phyloP scores from a whole-genome alignment of 495 filamentous ascomycete species.

The Aspergillus panamensis region DNA sequence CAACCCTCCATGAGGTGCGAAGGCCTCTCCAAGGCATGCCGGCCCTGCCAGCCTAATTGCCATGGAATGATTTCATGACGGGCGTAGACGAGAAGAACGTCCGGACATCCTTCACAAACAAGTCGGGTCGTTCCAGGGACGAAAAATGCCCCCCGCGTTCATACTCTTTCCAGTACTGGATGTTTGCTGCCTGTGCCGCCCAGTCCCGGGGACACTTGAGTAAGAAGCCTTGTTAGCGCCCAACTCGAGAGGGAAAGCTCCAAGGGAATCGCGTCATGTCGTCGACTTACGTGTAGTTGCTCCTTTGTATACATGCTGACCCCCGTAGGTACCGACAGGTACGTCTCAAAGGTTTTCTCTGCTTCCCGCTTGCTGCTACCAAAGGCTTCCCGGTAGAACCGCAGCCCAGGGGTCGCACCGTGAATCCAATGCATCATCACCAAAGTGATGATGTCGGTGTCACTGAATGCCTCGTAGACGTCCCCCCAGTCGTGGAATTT shows the following conservation, averaged over 20 bases:
- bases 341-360: background rate
- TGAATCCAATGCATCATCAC: slow-evolving; percentile 32
- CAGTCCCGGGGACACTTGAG: slow-evolving; percentile 25
- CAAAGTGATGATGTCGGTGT: slow-evolving; percentile 27
- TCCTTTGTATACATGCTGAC: slow-evolving; percentile 24
- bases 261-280: no score
- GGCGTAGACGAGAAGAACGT: background rate
- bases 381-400: slow-evolving; percentile 28
- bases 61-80: background rate
- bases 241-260: no score
- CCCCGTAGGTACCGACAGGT: slow-evolving; percentile 14
- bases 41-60: no score
- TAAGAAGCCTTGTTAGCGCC: background rate
- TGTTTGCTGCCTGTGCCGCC: slow-evolving; percentile 18
- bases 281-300: slow-evolving; percentile 17
- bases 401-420: slow-evolving; percentile 24
- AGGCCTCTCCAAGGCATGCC: no score
- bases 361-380: slow-evolving; percentile 9
- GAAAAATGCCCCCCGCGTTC: slow-evolving; percentile 41
- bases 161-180: slow-evolving; percentile 31
- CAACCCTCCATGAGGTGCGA: no score
- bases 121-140: slow-evolving; percentile 33
- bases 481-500: slow-evolving; percentile 27
- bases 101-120: slow-evolving; percentile 17
- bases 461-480: slow-evolving; percentile 22